Evolutionary conservation across 352 stramenopile species (phyloP), one percentile per base, ranked within the genome.

Genomic region (Phytopythium sindhum): DNA sequence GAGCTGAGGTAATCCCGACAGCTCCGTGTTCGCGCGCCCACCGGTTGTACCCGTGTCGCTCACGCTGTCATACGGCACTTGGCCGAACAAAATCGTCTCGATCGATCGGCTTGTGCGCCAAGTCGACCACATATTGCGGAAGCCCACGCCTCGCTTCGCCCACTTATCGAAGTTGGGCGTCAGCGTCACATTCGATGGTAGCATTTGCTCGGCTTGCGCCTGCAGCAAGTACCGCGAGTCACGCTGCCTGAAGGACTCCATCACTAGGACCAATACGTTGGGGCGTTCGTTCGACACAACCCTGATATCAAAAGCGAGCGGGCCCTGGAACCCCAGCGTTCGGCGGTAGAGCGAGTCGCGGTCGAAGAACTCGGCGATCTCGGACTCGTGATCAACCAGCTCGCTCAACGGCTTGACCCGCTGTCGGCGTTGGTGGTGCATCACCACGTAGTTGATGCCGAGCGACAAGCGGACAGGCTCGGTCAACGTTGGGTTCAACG

Each of bases 71-170:
- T 88, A 86, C 4, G 80, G 78, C 55, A 89, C 60, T 45, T 89
- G 82, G 0, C 74, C 82, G 48, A 89, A 91, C 4, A 91, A 57
- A 21, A 89, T 76, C 14, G 72, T 75, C 66, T 91, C 82, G 14
- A 91, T 57, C 9, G 82, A 86, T 7, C 82, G 82, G 63, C 82
- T 91, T 50, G 82, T 91, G n/a, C 74, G 76, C 75, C 73, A 88
- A 0, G 70, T 80, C 1, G 82, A 89, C 82, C 82, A 91, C 53
- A 89, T 68, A 58, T 84, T 91, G 39, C 71, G 64, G 41, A 91
- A 73, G 9, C 56, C 78, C 15, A 91, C 69, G 33, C 78, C 78
- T 1, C 75, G 70, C 35, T 67, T 65, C 2, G 80, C 75, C 80
- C 80, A 91, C 44, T 64, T 24, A 39, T 91, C 82, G 44, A 91